Evolutionary conservation across 306 rosid genomes (phyloP), one percentile per base, ranked within the genome.

Genomic region (Mimosa pudica): DNA sequence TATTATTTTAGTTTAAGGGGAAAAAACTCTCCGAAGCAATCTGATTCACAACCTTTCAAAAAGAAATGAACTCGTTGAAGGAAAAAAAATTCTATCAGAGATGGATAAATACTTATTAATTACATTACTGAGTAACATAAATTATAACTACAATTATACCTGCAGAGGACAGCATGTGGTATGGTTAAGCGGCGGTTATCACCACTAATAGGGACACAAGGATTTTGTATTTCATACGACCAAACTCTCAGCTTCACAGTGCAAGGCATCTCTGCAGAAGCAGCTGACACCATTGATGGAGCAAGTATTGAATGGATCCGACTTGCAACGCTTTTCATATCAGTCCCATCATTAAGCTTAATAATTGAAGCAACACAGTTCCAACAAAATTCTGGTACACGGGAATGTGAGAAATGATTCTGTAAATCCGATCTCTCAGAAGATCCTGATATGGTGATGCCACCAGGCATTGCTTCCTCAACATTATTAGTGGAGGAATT

Each of bases 211-310:
- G 14, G 73, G 7, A 80, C 77, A 75, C 76, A 75, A 18, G 80
- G 84, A 75, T 75, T 58, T 75, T 75, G 62, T 7, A 75, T 48
- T 46, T 81, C 84, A 75, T 81, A 71, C 7, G 71, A 46, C 84
- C 84, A 81, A 48, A 81, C 73, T 38, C 80, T 81, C 57, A 81
- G 64, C 77, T 81, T 75, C 77, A 81, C 84, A 58, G 84, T 81
- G 72, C 84, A 81, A 81, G 84, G 84, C 18, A 81, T 47, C 73
- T 81, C 84, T 46, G 80, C 71, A 24, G 84, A 75, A 11, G 80
- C 77, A 57, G 84, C 76, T 16, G 84, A 77, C 2, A 77, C 73
- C 52, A 75, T 71, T 46, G 84, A 81, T 9, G 77, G 48, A 7
- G 77, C 61, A 65, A 81, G 70, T 58, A 75, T 77, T 0, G 80